Conservation (phyloP, 2,329 filamentous ascomycete genomes). For the Coleophoma crateriformis region DNA sequence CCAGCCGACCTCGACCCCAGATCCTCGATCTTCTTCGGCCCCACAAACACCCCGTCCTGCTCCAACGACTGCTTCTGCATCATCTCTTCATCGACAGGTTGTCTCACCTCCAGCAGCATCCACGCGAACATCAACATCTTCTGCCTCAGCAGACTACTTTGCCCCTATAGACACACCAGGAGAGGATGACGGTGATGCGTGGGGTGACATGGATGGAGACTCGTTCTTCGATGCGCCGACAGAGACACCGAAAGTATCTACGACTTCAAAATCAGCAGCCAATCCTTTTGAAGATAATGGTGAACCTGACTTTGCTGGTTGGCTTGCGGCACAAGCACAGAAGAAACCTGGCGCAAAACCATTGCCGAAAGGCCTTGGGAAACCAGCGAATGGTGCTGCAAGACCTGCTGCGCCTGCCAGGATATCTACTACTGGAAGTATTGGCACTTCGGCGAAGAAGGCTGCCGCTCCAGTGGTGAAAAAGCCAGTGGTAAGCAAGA, state of each 20-base stretch:
- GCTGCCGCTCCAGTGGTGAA: conserved; percentile 16
- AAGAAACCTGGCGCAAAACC: conserved; percentile 58
- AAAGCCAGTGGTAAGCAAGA: conserved; percentile 49
- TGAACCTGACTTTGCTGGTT: conserved; percentile 93
- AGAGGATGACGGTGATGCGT: conserved; percentile 65
- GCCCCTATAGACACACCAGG: conserved; percentile 42
- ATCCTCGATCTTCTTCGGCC: conserved; percentile 34
- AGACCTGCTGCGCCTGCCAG: conserved; percentile 29
- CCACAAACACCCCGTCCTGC: conserved; percentile 29
- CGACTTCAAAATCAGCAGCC: conserved; percentile 26
- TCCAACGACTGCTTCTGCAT: conserved; percentile 44
- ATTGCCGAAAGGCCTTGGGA: conserved; percentile 78
- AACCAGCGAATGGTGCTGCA: conserved; percentile 35
- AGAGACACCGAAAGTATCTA: conserved; percentile 13
- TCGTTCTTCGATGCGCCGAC: conserved; percentile 33
- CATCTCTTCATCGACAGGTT: conserved; percentile 54
- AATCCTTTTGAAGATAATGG: conserved; percentile 72
- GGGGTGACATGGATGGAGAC: conserved; percentile 62
- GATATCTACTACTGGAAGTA: conserved; percentile 28
- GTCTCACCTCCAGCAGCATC: conserved; percentile 43
- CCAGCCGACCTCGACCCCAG: conserved; percentile 41
- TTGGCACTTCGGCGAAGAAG: conserved; percentile 24
- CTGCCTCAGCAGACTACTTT: conserved; percentile 43
- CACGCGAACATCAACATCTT: conserved; percentile 41
- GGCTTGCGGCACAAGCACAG: conserved; percentile 80